Conservation (phyloP, 2,329 filamentous ascomycete genomes). For the Botrytis cinerea region DNA sequence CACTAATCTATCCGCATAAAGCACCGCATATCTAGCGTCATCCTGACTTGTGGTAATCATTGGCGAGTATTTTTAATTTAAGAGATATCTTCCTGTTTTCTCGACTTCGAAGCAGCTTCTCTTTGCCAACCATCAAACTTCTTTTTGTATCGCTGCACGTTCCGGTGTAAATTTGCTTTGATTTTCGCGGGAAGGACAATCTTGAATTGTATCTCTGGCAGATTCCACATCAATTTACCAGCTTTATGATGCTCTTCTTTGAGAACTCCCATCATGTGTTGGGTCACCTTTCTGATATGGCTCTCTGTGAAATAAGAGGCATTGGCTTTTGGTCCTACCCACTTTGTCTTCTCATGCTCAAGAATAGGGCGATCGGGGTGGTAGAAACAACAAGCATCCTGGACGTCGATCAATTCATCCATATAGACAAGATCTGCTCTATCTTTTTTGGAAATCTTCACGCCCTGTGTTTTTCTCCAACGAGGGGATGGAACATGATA, state of each 20-base stretch:
- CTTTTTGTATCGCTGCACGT: neutral
- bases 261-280: neutral
- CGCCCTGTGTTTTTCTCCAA: neutral
- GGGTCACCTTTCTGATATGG: too few relatives aligned
- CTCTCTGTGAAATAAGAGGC: too few relatives aligned
- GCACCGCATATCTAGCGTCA: too few relatives aligned
- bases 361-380: too few relatives aligned
- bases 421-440: neutral
- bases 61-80: neutral
- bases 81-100: neutral
- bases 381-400: neutral
- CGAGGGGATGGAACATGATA: neutral
- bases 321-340: neutral
- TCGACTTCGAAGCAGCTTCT: neutral
- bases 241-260: neutral
- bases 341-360: neutral
- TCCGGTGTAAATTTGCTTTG: neutral
- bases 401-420: neutral
- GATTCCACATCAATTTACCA: neutral
- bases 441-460: neutral
- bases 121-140: neutral
- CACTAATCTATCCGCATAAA: neutral
- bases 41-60: neutral
- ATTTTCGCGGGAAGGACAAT: neutral
- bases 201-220: neutral